Evolutionary conservation across 345 rosid genomes (phyloP).

Genomic region (Populus ilicifolia): DNA sequence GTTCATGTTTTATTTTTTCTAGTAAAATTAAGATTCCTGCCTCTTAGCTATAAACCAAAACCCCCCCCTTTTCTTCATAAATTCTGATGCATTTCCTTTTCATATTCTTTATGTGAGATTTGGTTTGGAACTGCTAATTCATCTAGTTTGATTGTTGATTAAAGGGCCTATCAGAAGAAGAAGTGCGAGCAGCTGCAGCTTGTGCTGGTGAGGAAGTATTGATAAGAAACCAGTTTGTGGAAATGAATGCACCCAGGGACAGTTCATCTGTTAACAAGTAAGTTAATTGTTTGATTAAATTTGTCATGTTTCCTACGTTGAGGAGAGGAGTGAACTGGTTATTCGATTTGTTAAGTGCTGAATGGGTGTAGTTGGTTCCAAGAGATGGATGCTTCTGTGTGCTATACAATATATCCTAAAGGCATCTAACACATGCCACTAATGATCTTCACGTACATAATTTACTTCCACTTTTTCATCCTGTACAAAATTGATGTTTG

Average conservation of each 20-base stretch:
- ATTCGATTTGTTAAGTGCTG: not conserved
- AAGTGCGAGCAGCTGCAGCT: conserved; percentile 83
- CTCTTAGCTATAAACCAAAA: not conserved
- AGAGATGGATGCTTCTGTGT: conserved; percentile 5
- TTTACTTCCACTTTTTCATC: conserved; percentile 6
- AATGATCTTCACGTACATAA: not conserved
- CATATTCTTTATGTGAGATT: not conserved
- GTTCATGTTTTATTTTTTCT: not conserved
- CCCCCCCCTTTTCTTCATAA: not conserved
- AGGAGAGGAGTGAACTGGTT: not conserved
- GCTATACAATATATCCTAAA: not conserved
- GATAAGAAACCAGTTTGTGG: conserved; percentile 87
- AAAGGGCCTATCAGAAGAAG: conserved; percentile 99
- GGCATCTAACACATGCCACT: not conserved
- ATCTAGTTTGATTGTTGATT: conserved; percentile 17
- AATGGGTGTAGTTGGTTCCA: not conserved
- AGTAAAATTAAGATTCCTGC: not conserved
- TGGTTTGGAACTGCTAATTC: conserved; percentile 20
- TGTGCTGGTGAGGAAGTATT: conserved; percentile 97
- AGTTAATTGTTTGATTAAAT: conserved; percentile 25
- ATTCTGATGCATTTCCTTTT: not conserved
- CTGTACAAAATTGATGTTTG: not conserved
- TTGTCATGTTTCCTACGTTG: not conserved
- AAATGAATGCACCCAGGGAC: conserved; percentile 97
- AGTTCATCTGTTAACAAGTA: conserved; percentile 93